These are phyloP conservation scores for Russula brevipes DNA, from an alignment of 768 basidiomycete species.

Conservation along the genomic window DNA sequence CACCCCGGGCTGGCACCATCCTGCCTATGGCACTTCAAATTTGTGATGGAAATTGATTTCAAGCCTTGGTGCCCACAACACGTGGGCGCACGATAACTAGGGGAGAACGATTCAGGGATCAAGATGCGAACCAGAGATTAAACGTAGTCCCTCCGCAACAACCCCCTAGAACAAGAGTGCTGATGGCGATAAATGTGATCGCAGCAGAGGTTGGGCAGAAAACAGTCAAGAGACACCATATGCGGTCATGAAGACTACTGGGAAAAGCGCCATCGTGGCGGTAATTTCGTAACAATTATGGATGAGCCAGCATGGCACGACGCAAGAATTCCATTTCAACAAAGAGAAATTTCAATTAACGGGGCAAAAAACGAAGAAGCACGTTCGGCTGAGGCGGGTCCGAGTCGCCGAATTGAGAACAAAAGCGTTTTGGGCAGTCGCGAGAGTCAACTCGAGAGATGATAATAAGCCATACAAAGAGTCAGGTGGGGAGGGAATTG, in stretches of 20 bases:
- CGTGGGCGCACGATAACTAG: too few relatives aligned
- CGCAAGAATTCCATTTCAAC: neutral
- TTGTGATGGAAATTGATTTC: too few relatives aligned
- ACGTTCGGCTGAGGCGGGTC: neutral
- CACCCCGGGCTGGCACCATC: too few relatives aligned
- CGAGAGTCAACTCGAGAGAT: neutral
- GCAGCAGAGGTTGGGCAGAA: too few relatives aligned
- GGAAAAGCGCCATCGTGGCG: neutral
- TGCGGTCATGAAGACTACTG: neutral
- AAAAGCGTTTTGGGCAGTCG: neutral
- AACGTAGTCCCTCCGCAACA: too few relatives aligned
- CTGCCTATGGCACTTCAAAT: too few relatives aligned
- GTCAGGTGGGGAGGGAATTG: neutral
- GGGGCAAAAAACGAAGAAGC: neutral
- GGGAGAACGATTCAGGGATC: too few relatives aligned
- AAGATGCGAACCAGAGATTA: too few relatives aligned
- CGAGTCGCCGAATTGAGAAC: neutral
- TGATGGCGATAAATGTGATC: too few relatives aligned
- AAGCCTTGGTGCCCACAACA: too few relatives aligned
- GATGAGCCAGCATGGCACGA: neutral
- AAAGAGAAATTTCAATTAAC: neutral
- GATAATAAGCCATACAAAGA: neutral
- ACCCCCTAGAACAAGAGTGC: too few relatives aligned
- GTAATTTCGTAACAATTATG: neutral
- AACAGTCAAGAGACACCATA: too few relatives aligned